Base-by-base conservation (phyloP, 352 stramenopile genomes). In the Phytophthora lateralis region DNA sequence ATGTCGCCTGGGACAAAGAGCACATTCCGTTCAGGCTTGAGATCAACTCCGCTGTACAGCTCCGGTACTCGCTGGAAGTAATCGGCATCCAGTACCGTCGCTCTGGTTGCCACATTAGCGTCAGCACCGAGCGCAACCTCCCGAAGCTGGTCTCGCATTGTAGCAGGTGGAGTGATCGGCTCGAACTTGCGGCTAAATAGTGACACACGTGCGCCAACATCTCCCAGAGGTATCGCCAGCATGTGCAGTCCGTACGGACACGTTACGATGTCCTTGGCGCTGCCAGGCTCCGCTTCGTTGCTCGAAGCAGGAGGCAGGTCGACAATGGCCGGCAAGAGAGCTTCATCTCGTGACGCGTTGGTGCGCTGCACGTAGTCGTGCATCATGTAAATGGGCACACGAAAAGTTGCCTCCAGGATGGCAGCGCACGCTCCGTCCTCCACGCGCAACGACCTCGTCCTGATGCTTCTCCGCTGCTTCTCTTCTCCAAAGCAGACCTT, bases 321-420 rank as follows among this genome's bases (percentile, higher is more conserved):
- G 12, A 85, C 29, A 32, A 89, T 63, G 11, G 71, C 48, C 1
- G 79, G 80, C 10, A 83, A 35, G 15, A 79, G 66, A 9, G 56
- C 11, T n/a, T 58, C 37, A 11, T 61, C 21, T 9, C 68, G 46
- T 6, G 73, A 74, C 7, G 68, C 66, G 39, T 83, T 82, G 6
- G 84, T 86, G 20, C 85, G 77, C 29, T 78, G 73, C 15, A 91
- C n/a, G 64, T 88, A 93, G 67, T 91, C 76, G 65, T 92, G 83
- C 1, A 74, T 68, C 14, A 84, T 58, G 50, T 75, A 77, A 10
- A 79, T 47, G 1, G 85, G 82, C 6, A 93, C 77, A 5, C 63
- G 76, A 20, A 91, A 89, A 15, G 42, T 42, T 21, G 51, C 15
- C 4, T 75, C 53, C 20, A 93, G 60, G 3, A 76, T 55, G 1